Evolutionary conservation across 345 rosid genomes (phyloP).

Genomic region (Eucalyptus regnans): DNA sequence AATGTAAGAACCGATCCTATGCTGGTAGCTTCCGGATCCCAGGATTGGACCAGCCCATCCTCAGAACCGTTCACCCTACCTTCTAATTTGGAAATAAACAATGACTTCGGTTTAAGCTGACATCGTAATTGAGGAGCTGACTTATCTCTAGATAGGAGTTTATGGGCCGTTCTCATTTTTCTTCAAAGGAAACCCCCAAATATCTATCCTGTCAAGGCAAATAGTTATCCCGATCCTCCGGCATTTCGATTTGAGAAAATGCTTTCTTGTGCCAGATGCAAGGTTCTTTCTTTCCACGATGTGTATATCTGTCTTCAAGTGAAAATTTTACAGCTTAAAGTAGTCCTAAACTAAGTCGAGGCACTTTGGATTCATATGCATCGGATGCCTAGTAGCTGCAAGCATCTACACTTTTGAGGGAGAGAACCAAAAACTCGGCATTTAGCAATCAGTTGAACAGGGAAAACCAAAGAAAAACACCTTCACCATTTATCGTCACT

Average conservation of each 20-base stretch:
- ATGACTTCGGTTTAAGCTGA: background rate
- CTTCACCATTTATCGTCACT: background rate
- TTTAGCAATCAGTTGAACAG: background rate
- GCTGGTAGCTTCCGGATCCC: background rate
- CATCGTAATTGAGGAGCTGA: background rate
- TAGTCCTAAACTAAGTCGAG: background rate
- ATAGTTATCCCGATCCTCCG: background rate
- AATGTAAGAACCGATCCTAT: background rate
- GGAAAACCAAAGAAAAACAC: background rate
- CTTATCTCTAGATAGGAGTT: background rate
- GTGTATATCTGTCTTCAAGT: background rate
- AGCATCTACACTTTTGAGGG: background rate
- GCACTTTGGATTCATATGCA: background rate
- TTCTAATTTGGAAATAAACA: background rate
- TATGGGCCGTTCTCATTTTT: background rate
- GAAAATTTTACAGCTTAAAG: background rate
- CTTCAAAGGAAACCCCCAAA: background rate
- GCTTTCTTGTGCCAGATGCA: background rate
- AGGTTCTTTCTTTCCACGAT: background rate
- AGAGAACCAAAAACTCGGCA: background rate
- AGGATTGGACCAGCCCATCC: background rate
- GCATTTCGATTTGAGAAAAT: background rate
- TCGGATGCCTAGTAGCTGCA: background rate
- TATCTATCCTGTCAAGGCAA: background rate
- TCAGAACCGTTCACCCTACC: background rate